Conservation (phyloP, 768 basidiomycete genomes). For the Psilocybe tampanensis region DNA sequence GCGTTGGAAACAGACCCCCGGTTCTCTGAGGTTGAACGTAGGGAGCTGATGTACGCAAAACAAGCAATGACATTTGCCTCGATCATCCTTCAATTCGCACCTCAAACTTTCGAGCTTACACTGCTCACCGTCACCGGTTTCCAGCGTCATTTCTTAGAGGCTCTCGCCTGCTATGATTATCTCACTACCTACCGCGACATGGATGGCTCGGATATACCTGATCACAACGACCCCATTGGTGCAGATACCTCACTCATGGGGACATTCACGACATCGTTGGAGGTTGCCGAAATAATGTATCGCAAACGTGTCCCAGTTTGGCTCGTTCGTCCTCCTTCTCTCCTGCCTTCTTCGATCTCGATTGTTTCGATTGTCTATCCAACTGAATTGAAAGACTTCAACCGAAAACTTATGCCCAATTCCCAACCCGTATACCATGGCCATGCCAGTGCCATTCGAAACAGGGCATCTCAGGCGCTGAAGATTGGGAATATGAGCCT, state of each 20-base stretch:
- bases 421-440: not conserved
- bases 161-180: constrained; percentile 1
- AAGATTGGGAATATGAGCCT: not conserved
- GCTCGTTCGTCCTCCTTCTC: not conserved
- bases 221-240: not conserved
- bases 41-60: not conserved
- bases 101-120: not conserved
- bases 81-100: not conserved
- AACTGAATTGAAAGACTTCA: not conserved
- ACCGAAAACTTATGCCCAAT: not conserved
- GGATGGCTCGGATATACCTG: not conserved
- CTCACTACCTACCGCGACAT: not conserved
- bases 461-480: not conserved
- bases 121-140: constrained; percentile 5
- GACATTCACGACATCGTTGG: not conserved
- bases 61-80: not conserved
- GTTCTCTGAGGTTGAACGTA: not conserved
- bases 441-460: not conserved
- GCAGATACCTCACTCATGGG: not conserved
- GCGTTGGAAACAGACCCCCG: not conserved
- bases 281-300: not conserved
- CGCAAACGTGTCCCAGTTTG: not conserved
- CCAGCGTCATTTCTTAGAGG: constrained; percentile 3
- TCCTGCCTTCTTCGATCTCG: not conserved
- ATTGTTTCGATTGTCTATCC: not conserved